Percentiles rank a stretch among this genome's conserved stretches.
Conservation (phyloP, 2,329 filamentous ascomycete species). For the Scytalidium sp. region DNA sequence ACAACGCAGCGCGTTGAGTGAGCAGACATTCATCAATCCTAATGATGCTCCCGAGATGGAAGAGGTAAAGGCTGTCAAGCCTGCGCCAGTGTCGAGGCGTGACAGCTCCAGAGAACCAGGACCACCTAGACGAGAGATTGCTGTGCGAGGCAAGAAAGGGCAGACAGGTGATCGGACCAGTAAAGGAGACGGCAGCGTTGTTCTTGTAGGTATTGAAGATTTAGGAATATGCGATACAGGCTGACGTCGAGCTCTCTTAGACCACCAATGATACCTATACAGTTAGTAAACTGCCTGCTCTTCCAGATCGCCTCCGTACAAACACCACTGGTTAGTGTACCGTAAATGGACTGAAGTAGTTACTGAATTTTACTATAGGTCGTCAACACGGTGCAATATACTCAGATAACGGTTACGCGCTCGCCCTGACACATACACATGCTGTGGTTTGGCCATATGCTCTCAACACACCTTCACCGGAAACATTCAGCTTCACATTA, state of each 20-base stretch:
- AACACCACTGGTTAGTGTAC: conserved; percentile 58
- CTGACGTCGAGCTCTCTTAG: conserved; percentile 37
- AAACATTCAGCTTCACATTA: conserved; percentile 77
- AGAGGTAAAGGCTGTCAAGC: conserved; percentile 53
- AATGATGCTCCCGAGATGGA: conserved; percentile 45
- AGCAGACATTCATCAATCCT: conserved; percentile 54
- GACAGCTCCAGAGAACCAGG: conserved; percentile 17
- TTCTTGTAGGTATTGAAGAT: conserved; percentile 52
- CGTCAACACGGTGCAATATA: conserved; percentile 65
- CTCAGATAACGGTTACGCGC: conserved; percentile 67
- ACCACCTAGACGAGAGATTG: conserved; percentile 44
- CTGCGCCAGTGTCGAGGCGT: conserved; percentile 33
- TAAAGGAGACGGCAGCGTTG: conserved; percentile 66
- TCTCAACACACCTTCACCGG: conserved; percentile 62
- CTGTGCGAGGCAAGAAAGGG: conserved; percentile 58
- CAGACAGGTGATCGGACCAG: conserved; percentile 63
- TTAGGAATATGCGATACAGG: conserved; percentile 1
- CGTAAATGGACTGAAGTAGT: conserved; percentile 11
- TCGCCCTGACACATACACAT: conserved; percentile 76
- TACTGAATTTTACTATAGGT: conserved; percentile 37
- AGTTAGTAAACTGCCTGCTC: conserved; percentile 78
- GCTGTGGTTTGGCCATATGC: conserved; percentile 92
- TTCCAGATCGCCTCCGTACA: conserved; percentile 73
- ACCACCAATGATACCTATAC: conserved; percentile 82
- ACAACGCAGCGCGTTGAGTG: conserved; percentile 54